Conservation (phyloP, 768 basidiomycete species). For the Suillus decipiens region DNA sequence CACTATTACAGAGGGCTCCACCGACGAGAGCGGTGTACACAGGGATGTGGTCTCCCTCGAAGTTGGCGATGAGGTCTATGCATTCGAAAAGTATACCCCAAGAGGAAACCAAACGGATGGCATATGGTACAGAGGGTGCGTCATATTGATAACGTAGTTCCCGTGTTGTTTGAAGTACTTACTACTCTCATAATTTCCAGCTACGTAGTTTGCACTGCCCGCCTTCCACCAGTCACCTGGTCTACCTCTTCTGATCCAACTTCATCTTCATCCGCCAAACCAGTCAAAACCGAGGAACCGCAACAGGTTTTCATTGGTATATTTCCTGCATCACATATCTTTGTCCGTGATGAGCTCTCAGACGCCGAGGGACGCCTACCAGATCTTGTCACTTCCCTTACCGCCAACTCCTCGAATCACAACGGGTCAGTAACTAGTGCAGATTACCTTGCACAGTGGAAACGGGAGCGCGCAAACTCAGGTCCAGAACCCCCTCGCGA, state of each 20-base stretch:
- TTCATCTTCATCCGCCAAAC: slow-evolving; percentile 42
- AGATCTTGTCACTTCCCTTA: slow-evolving; percentile 65
- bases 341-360: slow-evolving; percentile 80
- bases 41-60: slow-evolving; percentile 84
- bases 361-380: slow-evolving; percentile 87
- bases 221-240: slow-evolving; percentile 69
- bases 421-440: slow-evolving; percentile 42
- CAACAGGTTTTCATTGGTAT: slow-evolving; percentile 94
- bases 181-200: slow-evolving; percentile 38
- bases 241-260: slow-evolving; percentile 59
- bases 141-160: slow-evolving; percentile 22
- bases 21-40: slow-evolving; percentile 64
- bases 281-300: slow-evolving; percentile 67
- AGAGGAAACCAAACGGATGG: slow-evolving; percentile 73
- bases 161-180: neutral
- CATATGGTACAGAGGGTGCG: slow-evolving; percentile 93
- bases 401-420: slow-evolving; percentile 33
- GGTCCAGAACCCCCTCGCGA: slow-evolving; percentile 30
- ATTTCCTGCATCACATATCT: slow-evolving; percentile 88
- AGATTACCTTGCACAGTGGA: slow-evolving; percentile 49
- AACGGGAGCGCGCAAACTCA: slow-evolving; percentile 33
- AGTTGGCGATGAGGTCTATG: slow-evolving; percentile 96
- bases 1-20: slow-evolving; percentile 46
- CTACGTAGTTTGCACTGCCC: slow-evolving; percentile 84
- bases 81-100: slow-evolving; percentile 89